phyloP scores from a whole-genome alignment of 2,329 filamentous ascomycete species.

The Talaromyces sp. region DNA sequence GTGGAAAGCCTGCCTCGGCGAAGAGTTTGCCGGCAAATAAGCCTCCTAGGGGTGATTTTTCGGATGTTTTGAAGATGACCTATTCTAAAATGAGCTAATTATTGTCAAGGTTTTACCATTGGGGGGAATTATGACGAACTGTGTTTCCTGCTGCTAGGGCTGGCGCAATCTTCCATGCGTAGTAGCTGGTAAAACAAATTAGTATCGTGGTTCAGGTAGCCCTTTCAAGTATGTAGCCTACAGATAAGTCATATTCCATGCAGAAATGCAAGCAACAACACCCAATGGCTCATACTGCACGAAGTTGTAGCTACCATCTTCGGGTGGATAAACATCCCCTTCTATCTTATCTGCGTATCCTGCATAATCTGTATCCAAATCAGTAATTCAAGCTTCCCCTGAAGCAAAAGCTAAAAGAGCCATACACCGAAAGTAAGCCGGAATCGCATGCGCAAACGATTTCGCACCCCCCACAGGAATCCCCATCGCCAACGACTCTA shows the following conservation, averaged over 20 bases:
- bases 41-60: constrained; percentile 42
- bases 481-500: constrained; percentile 48
- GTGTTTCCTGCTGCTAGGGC: constrained; percentile 46
- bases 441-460: not conserved
- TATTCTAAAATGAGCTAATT: not conserved
- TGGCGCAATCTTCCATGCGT: constrained; percentile 39
- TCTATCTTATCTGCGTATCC: constrained; percentile 58
- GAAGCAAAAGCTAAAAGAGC: too few species aligned
- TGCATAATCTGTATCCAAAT: constrained; percentile 5
- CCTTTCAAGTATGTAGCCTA: not conserved
- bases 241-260: constrained; percentile 29
- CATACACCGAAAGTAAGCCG: constrained; percentile 9
- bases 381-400: not conserved
- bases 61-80: constrained; percentile 45
- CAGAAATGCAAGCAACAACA: constrained; percentile 20
- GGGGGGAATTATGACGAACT: not conserved
- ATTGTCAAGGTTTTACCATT: not conserved
- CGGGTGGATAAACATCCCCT: constrained; percentile 21
- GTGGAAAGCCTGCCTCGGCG: constrained; percentile 43
- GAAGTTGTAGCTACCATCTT: constrained; percentile 21
- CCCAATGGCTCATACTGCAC: constrained; percentile 21
- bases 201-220: not conserved
- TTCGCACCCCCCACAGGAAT: constrained; percentile 29
- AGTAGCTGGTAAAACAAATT: not conserved
- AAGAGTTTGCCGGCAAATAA: constrained; percentile 38